Conservation (phyloP, 2,329 filamentous ascomycete genomes). For the Aspergillus sp. region DNA sequence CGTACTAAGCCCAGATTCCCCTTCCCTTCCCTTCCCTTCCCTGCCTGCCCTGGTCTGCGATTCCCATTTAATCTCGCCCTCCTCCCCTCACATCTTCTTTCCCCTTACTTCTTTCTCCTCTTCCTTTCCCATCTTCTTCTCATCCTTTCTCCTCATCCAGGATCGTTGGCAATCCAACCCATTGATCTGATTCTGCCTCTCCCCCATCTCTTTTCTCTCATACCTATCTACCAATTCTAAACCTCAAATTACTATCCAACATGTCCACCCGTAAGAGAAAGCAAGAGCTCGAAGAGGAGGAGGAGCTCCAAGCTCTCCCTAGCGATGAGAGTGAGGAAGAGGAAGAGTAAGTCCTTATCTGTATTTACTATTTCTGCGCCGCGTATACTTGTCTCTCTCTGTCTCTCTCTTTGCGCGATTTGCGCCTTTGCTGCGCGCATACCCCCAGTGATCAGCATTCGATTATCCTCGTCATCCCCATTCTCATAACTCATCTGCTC, state of each 20-base stretch:
- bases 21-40: conserved; percentile 10
- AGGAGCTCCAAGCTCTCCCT: conserved; percentile 49
- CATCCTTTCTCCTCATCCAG: background rate
- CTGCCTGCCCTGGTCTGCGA: conserved; percentile 22
- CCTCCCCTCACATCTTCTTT: conserved; percentile 41
- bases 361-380: background rate
- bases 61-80: conserved; percentile 22
- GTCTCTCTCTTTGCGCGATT: background rate
- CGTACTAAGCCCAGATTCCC: conserved; percentile 12
- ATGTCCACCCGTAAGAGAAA: conserved; percentile 53
- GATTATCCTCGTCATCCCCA: background rate
- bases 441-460: background rate
- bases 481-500: background rate
- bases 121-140: conserved; percentile 48
- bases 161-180: background rate
- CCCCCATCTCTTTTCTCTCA: conserved; percentile 1
- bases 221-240: background rate
- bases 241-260: conserved; percentile 7
- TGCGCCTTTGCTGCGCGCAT: background rate
- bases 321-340: conserved; percentile 52
- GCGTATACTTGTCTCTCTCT: background rate
- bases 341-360: conserved; percentile 45
- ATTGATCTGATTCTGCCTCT: background rate
- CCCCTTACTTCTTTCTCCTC: conserved; percentile 26
- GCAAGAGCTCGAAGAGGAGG: conserved; percentile 49